phyloP scores from a whole-genome alignment of 768 basidiomycete genomes.

The Coprinopsis sp. region DNA sequence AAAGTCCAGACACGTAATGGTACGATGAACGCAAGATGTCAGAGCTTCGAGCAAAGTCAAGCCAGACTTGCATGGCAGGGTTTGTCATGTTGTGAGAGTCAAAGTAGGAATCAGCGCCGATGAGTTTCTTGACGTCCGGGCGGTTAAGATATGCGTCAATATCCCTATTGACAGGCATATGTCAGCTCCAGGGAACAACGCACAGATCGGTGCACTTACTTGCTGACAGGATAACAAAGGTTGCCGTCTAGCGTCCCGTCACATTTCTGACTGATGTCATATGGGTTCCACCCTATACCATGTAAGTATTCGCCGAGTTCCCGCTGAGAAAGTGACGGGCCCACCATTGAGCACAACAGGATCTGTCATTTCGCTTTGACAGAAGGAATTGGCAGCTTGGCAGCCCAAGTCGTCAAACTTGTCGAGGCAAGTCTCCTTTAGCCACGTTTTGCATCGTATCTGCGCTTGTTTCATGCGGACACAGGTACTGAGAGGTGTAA shows the following conservation, averaged over 20 bases:
- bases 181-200: too few relatives aligned
- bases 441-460: slow-evolving; percentile 54
- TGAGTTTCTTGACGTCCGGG: too few relatives aligned
- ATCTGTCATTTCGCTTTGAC: slow-evolving; percentile 44
- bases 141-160: too few relatives aligned
- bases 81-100: too few relatives aligned
- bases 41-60: too few relatives aligned
- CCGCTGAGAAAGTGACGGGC: slow-evolving; percentile 10
- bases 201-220: too few relatives aligned
- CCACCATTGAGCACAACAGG: slow-evolving; percentile 38
- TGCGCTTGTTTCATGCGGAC: slow-evolving; percentile 59
- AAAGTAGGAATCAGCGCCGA: too few relatives aligned
- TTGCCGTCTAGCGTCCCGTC: slow-evolving; percentile 41
- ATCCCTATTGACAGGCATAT: too few relatives aligned
- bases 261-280: slow-evolving; percentile 66
- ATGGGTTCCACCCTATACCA: slow-evolving; percentile 46
- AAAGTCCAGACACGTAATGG: too few relatives aligned
- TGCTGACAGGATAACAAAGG: slow-evolving; percentile 57
- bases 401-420: slow-evolving; percentile 64
- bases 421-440: slow-evolving; percentile 55
- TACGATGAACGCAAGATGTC: too few relatives aligned
- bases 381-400: slow-evolving; percentile 57
- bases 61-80: too few relatives aligned
- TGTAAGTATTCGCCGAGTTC: background rate
- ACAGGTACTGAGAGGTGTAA: slow-evolving; percentile 39